A percentile compares a stretch with the other conserved stretches of the same genome.
These are phyloP conservation scores for Kazachstania bromeliacearum DNA, from an alignment of 805 yeast genomes.

Conservation along the genomic window DNA sequence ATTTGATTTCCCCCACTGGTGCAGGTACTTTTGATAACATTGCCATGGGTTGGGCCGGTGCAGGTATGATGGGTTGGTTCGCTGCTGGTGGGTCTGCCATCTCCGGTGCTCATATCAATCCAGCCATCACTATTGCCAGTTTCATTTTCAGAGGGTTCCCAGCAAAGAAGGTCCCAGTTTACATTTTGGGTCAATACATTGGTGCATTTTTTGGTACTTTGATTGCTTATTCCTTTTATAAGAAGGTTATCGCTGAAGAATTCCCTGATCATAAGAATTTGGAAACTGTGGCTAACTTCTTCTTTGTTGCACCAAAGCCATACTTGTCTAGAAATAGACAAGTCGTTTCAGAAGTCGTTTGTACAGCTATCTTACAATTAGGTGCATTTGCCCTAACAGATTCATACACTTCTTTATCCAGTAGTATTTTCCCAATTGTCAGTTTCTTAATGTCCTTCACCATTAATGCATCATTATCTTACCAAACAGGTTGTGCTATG, in stretches of 20 bases:
- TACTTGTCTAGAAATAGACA: slow-evolving; percentile 35
- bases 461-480: slow-evolving; percentile 39
- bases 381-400: slow-evolving; percentile 43
- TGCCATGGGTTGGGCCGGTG: slow-evolving; percentile 45
- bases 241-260: slow-evolving; percentile 25
- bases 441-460: slow-evolving; percentile 35
- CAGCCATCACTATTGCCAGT: slow-evolving; percentile 39
- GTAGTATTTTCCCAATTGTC: slow-evolving; percentile 39
- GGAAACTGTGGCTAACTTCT: slow-evolving; percentile 33
- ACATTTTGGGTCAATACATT: slow-evolving; percentile 37
- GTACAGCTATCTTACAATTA: slow-evolving; percentile 36
- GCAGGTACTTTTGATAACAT: slow-evolving; percentile 36
- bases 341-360: slow-evolving; percentile 38
- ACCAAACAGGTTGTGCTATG: slow-evolving; percentile 44
- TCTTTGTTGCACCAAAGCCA: slow-evolving; percentile 36
- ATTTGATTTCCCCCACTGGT: slow-evolving; percentile 5
- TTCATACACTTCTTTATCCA: slow-evolving; percentile 38
- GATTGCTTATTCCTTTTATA: slow-evolving; percentile 36
- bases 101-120: slow-evolving; percentile 50
- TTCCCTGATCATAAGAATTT: slow-evolving; percentile 20
- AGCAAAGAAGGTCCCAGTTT: slow-evolving; percentile 36
- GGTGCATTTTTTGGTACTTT: slow-evolving; percentile 43
- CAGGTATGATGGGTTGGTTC: slow-evolving; percentile 41
- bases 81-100: slow-evolving; percentile 40
- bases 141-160: slow-evolving; percentile 45